These are phyloP conservation scores for Fraxinus velutina DNA, from an alignment of 305 asterid species.

Conservation along the genomic window DNA sequence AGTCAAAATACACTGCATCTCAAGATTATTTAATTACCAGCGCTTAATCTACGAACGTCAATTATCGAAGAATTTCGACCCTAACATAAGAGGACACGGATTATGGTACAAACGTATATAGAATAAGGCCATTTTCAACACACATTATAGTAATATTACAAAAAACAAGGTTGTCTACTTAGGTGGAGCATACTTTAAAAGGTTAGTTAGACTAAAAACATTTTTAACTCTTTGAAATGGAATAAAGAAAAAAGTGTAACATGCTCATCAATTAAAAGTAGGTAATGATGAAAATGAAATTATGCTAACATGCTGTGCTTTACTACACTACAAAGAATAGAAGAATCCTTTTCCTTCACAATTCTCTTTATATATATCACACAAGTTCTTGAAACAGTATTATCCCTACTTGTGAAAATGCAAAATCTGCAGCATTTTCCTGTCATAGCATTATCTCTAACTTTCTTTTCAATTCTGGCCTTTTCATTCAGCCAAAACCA, in stretches of 20 bases:
- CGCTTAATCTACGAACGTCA: neutral
- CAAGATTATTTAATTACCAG: neutral
- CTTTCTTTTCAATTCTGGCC: slow-evolving; percentile 25
- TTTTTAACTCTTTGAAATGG: slow-evolving; percentile 25
- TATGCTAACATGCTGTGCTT: slow-evolving; percentile 34
- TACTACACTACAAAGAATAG: slow-evolving; percentile 28
- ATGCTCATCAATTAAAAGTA: slow-evolving; percentile 43
- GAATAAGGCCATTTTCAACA: neutral
- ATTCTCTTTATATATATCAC: slow-evolving; percentile 8
- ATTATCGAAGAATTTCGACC: neutral
- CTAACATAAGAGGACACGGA: neutral
- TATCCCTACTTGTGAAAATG: slow-evolving; percentile 24
- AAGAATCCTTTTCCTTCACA: slow-evolving; percentile 26
- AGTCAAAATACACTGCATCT: slow-evolving; percentile 12
- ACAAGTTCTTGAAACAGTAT: neutral
- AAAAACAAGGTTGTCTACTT: slow-evolving; percentile 3
- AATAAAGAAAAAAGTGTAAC: slow-evolving; percentile 39
- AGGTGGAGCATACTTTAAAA: neutral
- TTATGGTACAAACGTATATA: neutral
- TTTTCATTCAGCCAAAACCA: slow-evolving; percentile 31
- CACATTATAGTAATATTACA: slow-evolving; percentile 1
- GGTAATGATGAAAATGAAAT: slow-evolving; percentile 35
- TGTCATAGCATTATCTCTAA: slow-evolving; percentile 24
- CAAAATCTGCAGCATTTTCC: slow-evolving; percentile 24
- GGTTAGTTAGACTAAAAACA: neutral